Conservation (phyloP, 2,329 filamentous ascomycete genomes). For the Talaromyces islandicus region DNA sequence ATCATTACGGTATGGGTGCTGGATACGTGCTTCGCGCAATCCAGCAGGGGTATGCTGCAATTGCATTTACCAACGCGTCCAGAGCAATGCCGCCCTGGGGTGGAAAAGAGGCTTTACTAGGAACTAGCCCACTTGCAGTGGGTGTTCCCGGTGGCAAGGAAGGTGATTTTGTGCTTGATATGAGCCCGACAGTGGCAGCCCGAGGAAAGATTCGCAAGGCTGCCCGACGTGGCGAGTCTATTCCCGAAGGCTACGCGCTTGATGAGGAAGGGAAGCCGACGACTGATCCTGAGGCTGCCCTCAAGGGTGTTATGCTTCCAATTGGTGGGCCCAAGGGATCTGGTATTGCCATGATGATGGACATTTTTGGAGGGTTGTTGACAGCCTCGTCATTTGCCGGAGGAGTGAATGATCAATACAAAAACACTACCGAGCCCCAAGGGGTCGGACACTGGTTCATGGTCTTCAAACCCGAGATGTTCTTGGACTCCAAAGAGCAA, state of each 20-base stretch:
- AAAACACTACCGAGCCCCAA: constrained; percentile 4
- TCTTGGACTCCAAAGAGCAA: not conserved
- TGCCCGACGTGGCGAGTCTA: constrained; percentile 17
- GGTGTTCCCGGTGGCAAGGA: constrained; percentile 7
- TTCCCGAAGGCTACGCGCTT: constrained; percentile 19
- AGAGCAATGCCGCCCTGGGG: constrained; percentile 30
- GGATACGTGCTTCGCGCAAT: constrained; percentile 19
- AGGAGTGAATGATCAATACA: constrained; percentile 6
- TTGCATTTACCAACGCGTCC: constrained; percentile 31
- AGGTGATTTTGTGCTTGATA: constrained; percentile 18
- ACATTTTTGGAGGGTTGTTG: constrained; percentile 7
- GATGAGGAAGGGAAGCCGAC: constrained; percentile 17
- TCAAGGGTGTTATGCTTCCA: constrained; percentile 16
- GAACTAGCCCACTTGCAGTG: constrained; percentile 12
- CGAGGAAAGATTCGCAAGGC: constrained; percentile 21
- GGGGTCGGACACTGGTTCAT: constrained; percentile 8
- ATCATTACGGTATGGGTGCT: constrained; percentile 24
- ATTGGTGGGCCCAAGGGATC: constrained; percentile 15
- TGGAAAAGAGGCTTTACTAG: constrained; percentile 12
- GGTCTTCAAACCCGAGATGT: constrained; percentile 2
- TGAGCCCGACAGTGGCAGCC: constrained; percentile 19
- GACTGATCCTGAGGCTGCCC: constrained; percentile 16
- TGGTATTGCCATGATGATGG: constrained; percentile 13
- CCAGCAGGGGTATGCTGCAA: constrained; percentile 12
- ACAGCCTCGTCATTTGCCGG: constrained; percentile 4